Evolutionary conservation across 1,139 yeast genomes (phyloP), one percentile per base, ranked within the genome.

Genomic region (Candida sp.): DNA sequence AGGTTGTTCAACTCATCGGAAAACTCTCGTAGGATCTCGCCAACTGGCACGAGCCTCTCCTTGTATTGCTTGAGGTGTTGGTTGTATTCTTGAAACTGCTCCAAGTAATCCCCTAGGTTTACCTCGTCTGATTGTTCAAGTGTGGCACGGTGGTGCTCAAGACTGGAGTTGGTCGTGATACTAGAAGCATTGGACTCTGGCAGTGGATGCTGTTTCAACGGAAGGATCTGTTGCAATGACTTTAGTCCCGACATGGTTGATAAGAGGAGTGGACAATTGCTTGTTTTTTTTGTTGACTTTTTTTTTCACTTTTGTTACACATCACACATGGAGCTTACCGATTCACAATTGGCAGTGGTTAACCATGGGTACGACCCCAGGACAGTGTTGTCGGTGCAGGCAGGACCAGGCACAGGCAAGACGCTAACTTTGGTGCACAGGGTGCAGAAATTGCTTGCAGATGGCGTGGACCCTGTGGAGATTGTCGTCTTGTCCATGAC

Each of bases 351-450:
- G 32, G 25, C 44, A 22, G 53, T 49, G 27, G 56, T 51, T 4
- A 42, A 49, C 22, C 43, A 37, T 37, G 30, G 35, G 3, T 46
- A 45, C 37, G 42, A 31, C 1, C 74, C 58, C 7, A 39, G 41
- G 7, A 46, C 57, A 3, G 66, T 86, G 0, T 63, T 86, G 8
- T 73, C 81, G 25, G 72, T 87, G 1, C 71, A 76, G 22, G 88
- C 92, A 0, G 92, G 93, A 0, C 92, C 93, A 0, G 93, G 93
- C 3, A 81, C 89, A 25, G 96, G 96, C 1, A 89, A 89, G 60
- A 88, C 96, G 0, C 71, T 73, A 40, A 85, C 92, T 0, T 59
- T 89, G 31, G 80, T 83, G 2, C 70, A 77, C 41, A 73, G 90
- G 53, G 73, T 87, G 0, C 81, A 80, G 2, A 70, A 78, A 54